A percentile compares a stretch with the other conserved stretches of the same genome.
Evolutionary conservation across 176 grass and related monocot genomes (phyloP).

Genomic region (Oryza officinalis): DNA sequence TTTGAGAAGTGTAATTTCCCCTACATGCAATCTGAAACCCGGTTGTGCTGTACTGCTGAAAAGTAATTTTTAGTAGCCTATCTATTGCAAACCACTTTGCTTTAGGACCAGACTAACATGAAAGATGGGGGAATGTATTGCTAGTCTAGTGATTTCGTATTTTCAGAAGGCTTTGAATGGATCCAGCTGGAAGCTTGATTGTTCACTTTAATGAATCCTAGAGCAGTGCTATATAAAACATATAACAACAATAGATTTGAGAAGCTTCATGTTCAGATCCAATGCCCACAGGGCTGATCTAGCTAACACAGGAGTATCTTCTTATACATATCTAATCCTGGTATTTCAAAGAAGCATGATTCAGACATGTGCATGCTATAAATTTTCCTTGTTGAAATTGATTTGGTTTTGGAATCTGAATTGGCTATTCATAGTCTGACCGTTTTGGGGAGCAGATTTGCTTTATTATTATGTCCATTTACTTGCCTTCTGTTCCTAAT

Average conservation of each 20-base stretch:
- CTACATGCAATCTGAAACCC: neutral
- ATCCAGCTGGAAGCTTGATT: constrained; percentile 25
- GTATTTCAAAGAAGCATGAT: constrained; percentile 7
- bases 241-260: constrained; percentile 17
- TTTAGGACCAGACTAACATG: neutral
- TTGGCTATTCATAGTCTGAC: neutral
- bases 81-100: neutral
- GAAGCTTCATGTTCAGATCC: constrained; percentile 23
- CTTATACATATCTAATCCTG: neutral
- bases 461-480: neutral
- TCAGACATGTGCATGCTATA: neutral
- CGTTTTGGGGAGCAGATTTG: neutral
- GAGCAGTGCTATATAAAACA: neutral
- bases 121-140: neutral
- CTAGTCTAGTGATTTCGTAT: neutral
- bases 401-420: neutral
- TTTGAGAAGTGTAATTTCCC: neutral
- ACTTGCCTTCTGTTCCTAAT: neutral
- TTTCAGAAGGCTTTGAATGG: neutral
- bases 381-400: neutral
- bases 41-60: neutral
- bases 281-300: constrained; percentile 33
- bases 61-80: neutral
- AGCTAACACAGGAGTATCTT: neutral
- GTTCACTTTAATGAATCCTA: constrained; percentile 8